Evolutionary conservation across 129 eudicot species (phyloP).

Genomic region (Saussurea involucrata): DNA sequence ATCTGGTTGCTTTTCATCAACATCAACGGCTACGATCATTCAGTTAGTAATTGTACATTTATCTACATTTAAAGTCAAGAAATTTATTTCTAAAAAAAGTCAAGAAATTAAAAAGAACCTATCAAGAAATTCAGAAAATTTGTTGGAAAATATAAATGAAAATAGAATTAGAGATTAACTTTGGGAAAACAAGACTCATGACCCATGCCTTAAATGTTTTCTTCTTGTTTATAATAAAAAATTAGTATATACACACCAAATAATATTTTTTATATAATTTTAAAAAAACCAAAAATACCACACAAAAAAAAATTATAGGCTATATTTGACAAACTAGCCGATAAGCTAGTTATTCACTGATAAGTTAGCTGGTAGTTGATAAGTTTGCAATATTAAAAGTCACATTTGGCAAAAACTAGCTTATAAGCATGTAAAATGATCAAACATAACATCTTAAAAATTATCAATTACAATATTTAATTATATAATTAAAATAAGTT

Average conservation of each 20-base stretch:
- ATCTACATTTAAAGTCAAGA: slow-evolving; percentile 29
- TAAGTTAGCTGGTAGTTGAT: no score
- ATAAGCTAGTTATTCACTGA: no score
- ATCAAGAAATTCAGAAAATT: slow-evolving; percentile 8
- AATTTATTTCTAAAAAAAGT: slow-evolving; percentile 14
- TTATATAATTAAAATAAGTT: no score
- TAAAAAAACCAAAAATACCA: background rate
- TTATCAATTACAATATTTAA: no score
- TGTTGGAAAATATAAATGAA: slow-evolving; percentile 10
- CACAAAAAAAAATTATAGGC: background rate
- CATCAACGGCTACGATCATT: slow-evolving; percentile 36
- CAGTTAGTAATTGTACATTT: slow-evolving; percentile 28
- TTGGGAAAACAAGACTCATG: slow-evolving; percentile 32
- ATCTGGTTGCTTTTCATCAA: slow-evolving; percentile 13
- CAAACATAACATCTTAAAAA: no score
- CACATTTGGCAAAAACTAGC: no score
- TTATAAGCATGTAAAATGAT: no score
- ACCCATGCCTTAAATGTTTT: background rate
- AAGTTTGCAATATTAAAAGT: no score
- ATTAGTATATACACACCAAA: background rate
- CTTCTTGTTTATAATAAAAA: background rate
- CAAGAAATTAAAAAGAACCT: slow-evolving; percentile 17
- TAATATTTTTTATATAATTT: background rate
- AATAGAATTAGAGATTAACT: background rate
- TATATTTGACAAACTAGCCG: no score